These are phyloP conservation scores for Colletotrichum sp. DNA, from an alignment of 2,329 filamentous ascomycete genomes.

Conservation along the genomic window DNA sequence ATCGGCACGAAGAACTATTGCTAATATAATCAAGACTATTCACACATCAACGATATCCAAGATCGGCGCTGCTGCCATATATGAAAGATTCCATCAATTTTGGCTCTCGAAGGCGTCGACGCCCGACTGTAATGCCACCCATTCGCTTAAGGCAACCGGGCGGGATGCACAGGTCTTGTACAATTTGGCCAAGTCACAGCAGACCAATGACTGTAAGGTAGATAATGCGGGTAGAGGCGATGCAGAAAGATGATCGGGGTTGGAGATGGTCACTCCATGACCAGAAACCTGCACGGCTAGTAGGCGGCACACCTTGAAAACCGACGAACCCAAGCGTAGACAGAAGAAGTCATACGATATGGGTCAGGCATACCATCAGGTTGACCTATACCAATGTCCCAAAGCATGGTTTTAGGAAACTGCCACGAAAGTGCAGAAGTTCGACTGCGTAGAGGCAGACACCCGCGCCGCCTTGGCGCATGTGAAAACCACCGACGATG, in stretches of 20 bases:
- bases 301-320: background rate
- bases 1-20: background rate
- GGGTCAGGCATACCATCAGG: background rate
- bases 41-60: background rate
- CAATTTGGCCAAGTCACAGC: background rate
- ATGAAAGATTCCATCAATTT: background rate
- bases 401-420: background rate
- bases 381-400: background rate
- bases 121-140: background rate
- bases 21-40: background rate
- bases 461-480: background rate
- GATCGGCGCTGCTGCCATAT: background rate
- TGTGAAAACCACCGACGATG: background rate
- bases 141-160: background rate
- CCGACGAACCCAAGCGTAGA: background rate
- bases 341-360: background rate
- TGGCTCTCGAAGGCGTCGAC: background rate
- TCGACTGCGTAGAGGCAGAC: background rate
- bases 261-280: background rate
- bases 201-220: background rate
- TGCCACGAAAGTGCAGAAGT: background rate
- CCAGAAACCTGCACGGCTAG: background rate
- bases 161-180: background rate
- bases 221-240: background rate
- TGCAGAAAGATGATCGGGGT: background rate